Base-by-base conservation (phyloP, 345 rosid species). In the Populus deltoides region DNA sequence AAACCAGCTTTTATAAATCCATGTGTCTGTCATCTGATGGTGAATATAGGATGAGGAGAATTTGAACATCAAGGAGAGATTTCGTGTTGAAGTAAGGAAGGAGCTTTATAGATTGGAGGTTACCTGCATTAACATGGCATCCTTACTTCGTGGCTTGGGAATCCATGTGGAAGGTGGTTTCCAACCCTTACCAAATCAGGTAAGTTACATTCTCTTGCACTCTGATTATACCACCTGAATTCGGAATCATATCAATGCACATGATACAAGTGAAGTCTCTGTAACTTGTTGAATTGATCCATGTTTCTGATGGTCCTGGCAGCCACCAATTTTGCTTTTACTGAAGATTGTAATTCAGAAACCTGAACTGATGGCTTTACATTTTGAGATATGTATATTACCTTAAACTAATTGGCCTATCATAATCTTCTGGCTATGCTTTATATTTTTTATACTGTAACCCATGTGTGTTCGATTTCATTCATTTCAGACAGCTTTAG, bases 91-190 rank as follows among this genome's bases (percentile, higher is more conserved):
- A 81, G 81, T 89, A 61, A 84, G 86, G 77, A 86, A 86, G 86
- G 85, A 90, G 86, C 94, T 95, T 75, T 66, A 74, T 79, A 78
- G 53, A 70, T 82, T 95, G 84, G 98, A 95, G 86, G 71, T 72
- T 72, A 79, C 80, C 9, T 86, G 94, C 85, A 53, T 78, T 47
- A 87, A 88, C 82, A 88, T 95, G 96, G 92, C 91, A 33, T 86
- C 98, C 11, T 76, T 93, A 79, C 97, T 95, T 80, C 89, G 90
- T 75, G 87, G 91, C 77, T 87, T 92, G 82, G 94, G 98, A 82
- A 86, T 95, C 79, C 83, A 70, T 3, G 88, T 92, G 27, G 86
- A 74, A 63, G 92, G 90, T 79, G 91, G 94, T 47, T 66, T 66
- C 35, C 49, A 18, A 81, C 95, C 98, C 77, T 73, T 67, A 45